Evolutionary conservation across 2,329 filamentous ascomycete species (phyloP), one percentile per base, ranked within the genome.

Genomic region (Chaetoscypha palmicola): DNA sequence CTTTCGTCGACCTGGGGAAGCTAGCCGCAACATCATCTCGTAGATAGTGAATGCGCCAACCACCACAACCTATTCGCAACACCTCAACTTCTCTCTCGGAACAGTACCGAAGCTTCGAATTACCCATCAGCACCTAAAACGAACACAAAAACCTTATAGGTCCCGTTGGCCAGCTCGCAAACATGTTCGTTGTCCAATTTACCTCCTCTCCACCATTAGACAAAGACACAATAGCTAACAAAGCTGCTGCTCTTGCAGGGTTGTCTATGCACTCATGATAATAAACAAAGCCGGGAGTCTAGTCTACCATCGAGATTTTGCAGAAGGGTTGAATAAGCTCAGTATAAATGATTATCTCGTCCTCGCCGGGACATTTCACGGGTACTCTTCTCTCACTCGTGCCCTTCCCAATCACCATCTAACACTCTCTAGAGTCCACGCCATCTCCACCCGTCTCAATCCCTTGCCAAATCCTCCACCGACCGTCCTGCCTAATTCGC

Each of bases 221-320:
- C 12, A 22, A 31, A 16, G 32, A 10, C n/a, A 11, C 16, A 37
- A 37, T 19, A 5, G 20, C 34, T 37, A 17, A 37, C 34, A 37
- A 37, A 14, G 34, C 11, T 12, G 19, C 19, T 31, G 7, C 20
- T 16, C 34, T n/a, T n/a, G n/a, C 56, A 97, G 90, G 92, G 86
- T 89, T 54, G 85, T 98, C 65, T 92, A 94, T 66, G 82, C 90
- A 47, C 83, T 98, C 62, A 89, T 97, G 64, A 84, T 98, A 64
- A 95, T 98, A 72, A 97, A 96, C 74, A 98, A 98, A 76, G 90
- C 92, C 53, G 92, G 90, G 48, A 92, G 92, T 58, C 77, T 98
- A 42, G 83, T 98, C 67, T 98, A 94, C 73, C 91, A 97, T 68
- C 87, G 89, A 58, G 86, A 88, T 61, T 97, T 98, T 66, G 82